Percentiles rank a stretch among this genome's conserved stretches.
Conservation (phyloP, 2,329 filamentous ascomycete species). For the Fusarium palustre region DNA sequence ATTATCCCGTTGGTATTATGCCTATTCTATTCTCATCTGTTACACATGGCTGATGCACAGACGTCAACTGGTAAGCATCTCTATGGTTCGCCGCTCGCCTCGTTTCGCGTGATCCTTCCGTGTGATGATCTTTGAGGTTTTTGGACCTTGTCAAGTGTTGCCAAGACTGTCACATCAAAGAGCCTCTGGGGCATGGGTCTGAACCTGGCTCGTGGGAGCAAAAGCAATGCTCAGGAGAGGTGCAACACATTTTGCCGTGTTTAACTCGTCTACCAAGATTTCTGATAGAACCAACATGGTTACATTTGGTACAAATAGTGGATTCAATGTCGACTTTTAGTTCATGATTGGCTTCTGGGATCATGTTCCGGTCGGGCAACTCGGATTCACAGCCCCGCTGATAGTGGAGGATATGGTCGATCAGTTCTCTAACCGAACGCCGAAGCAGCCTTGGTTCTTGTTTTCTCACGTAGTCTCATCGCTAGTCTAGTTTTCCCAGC, state of each 20-base stretch:
- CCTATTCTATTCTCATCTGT: conserved; percentile 10
- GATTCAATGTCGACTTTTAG: background rate
- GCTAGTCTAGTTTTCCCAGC: background rate
- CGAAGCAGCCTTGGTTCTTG: conserved; percentile 1
- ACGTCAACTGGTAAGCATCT: background rate
- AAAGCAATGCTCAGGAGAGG: conserved; percentile 11
- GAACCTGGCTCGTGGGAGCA: background rate
- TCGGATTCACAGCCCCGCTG: background rate
- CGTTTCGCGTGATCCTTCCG: background rate
- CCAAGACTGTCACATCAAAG: background rate
- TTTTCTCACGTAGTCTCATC: background rate
- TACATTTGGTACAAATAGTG: background rate
- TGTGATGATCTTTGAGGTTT: conserved; percentile 1
- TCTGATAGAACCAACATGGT: background rate
- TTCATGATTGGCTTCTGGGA: conserved; percentile 16
- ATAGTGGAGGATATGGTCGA: background rate
- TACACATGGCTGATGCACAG: conserved; percentile 7
- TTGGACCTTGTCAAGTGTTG: background rate
- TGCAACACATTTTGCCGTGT: background rate
- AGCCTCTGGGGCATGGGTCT: background rate
- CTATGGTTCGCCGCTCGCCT: background rate
- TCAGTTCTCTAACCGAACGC: background rate
- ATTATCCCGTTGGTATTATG: background rate
- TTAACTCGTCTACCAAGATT: background rate
- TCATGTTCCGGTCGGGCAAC: background rate